Evolutionary conservation across 805 yeast genomes (phyloP).

Genomic region (Saccharomyces eubayanus): DNA sequence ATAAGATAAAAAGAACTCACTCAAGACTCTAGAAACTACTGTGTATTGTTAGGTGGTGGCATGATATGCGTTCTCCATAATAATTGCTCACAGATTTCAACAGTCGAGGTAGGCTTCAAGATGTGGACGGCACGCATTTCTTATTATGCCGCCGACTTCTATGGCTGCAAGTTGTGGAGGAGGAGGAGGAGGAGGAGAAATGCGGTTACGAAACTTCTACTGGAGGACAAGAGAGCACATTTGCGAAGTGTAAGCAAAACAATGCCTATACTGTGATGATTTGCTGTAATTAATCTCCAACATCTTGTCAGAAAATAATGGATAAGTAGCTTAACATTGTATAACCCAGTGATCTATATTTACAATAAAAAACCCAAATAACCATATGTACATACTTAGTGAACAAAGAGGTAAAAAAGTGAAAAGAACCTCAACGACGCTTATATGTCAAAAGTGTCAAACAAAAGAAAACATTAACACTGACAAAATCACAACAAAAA

Average conservation of each 20-base stretch:
- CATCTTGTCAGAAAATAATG: not conserved
- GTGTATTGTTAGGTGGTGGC: too few relatives aligned
- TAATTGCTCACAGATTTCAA: too few relatives aligned
- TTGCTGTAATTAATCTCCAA: not conserved
- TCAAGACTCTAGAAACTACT: too few relatives aligned
- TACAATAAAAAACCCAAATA: not conserved
- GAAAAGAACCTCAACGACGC: not conserved
- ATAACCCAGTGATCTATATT: not conserved
- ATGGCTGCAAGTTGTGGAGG: too few relatives aligned
- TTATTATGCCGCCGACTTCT: too few relatives aligned
- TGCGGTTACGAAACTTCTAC: not conserved
- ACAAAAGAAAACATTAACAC: not conserved
- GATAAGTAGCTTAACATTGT: not conserved
- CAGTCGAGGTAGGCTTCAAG: too few relatives aligned
- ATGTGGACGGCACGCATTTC: too few relatives aligned
- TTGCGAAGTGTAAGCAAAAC: not conserved
- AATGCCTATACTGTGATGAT: not conserved
- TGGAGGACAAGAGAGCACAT: not conserved
- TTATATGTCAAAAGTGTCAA: not conserved
- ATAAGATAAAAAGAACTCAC: not conserved
- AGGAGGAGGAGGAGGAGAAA: too few relatives aligned
- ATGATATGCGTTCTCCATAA: too few relatives aligned
- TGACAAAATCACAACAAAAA: not conserved
- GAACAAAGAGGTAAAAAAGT: not conserved
- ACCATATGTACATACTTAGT: not conserved